Percentiles rank a stretch among this genome's conserved stretches.
phyloP scores from a whole-genome alignment of 2,329 filamentous ascomycete species.

The Pseudogymnoascus sp. region DNA sequence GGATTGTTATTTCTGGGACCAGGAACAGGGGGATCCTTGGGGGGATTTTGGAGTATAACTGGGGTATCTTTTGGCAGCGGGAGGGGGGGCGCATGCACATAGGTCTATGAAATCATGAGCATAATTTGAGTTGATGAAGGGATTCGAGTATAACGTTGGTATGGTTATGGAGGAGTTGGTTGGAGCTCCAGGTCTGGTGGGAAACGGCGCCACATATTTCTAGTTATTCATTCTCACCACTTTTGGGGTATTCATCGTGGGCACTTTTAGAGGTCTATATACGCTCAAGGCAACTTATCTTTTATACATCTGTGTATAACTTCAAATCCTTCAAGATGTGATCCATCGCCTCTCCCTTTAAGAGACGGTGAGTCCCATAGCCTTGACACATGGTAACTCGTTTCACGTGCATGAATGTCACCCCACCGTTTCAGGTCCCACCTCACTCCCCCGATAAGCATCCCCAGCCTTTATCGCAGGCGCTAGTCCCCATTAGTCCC shows the following conservation, averaged over 20 bases:
- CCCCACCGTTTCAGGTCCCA: neutral
- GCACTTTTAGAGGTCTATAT: neutral
- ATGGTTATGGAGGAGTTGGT: neutral
- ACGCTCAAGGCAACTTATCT: neutral
- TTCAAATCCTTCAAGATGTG: too few relatives aligned
- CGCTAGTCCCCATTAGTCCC: neutral
- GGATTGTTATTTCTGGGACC: neutral
- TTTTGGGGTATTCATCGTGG: neutral
- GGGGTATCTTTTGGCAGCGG: neutral
- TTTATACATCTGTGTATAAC: neutral
- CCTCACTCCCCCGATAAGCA: neutral
- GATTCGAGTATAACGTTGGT: neutral
- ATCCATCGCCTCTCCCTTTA: neutral
- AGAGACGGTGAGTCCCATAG: neutral
- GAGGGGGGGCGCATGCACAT: neutral
- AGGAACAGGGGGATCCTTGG: neutral
- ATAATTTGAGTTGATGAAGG: neutral
- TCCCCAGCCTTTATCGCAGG: neutral
- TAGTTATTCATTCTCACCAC: neutral
- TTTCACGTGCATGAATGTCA: neutral
- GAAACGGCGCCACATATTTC: neutral
- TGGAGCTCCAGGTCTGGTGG: neutral
- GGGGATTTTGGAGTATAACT: slow-evolving; percentile 5
- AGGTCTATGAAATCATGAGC: neutral
- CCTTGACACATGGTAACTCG: neutral